Conservation (phyloP, 2,329 filamentous ascomycete genomes). For the Metarhizium humberi region DNA sequence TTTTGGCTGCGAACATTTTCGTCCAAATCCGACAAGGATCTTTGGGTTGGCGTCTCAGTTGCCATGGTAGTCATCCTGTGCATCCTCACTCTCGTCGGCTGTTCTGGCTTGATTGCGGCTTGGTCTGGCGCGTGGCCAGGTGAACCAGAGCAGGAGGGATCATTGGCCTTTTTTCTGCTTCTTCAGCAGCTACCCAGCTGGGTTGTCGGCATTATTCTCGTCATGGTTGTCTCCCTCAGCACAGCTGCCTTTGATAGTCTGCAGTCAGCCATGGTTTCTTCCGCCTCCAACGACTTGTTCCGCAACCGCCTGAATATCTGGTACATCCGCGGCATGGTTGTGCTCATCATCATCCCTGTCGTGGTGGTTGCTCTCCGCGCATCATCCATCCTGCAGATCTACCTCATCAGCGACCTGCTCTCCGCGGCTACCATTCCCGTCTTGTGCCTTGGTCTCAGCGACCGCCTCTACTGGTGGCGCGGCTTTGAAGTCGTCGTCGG, state of each 20-base stretch:
- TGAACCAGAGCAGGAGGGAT: conserved; percentile 47
- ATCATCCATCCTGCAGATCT: conserved; percentile 70
- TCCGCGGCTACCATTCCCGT: conserved; percentile 69
- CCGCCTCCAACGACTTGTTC: conserved; percentile 76
- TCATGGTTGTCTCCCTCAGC: conserved; percentile 70
- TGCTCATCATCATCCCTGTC: conserved; percentile 64
- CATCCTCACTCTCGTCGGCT: conserved; percentile 65
- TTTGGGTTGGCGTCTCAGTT: conserved; percentile 64
- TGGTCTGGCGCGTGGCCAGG: conserved; percentile 67
- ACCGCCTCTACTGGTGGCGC: conserved; percentile 66
- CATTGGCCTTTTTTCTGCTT: conserved; percentile 67
- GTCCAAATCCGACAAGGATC: conserved; percentile 67
- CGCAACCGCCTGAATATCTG: conserved; percentile 71
- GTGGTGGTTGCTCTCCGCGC: conserved; percentile 66
- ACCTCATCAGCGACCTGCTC: conserved; percentile 72
- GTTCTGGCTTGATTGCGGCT: conserved; percentile 63
- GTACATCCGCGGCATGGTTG: conserved; percentile 59
- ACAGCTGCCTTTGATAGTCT: conserved; percentile 73
- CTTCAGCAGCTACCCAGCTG: conserved; percentile 64
- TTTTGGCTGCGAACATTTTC: conserved; percentile 83
- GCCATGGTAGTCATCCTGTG: conserved; percentile 56
- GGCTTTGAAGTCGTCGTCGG: conserved; percentile 75
- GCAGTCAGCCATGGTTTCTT: conserved; percentile 79
- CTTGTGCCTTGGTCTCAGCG: conserved; percentile 60
- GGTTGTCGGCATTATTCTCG: conserved; percentile 74